Base-by-base conservation (phyloP, 805 yeast species). In the Starmerella vaccinii region DNA sequence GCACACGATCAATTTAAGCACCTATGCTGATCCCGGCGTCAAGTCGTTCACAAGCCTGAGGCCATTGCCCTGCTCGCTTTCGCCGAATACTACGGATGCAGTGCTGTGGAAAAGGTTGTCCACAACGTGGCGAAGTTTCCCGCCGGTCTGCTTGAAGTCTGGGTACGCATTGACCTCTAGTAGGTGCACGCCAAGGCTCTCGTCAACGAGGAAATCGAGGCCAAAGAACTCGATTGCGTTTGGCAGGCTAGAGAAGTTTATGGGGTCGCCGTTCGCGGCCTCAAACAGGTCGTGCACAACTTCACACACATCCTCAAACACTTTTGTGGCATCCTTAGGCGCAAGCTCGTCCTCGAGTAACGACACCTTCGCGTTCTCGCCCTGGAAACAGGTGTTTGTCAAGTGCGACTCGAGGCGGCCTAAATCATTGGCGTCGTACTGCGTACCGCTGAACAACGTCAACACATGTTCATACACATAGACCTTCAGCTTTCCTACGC, bases 141-240 rank as follows among this genome's bases (percentile, higher is more conserved):
- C 76, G 16, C 98, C 98, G 0, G 97, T 92, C 67, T 92, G 98
- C 61, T 87, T 88, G 69, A 92, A 92, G 63, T 92, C 98, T 1
- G 98, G 98, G 62, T 82, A 92, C 15, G 97, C 82, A 61, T 92
- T 92, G 41, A 88, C 85, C 65, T 92, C 97, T 38, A 90, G 68
- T 24, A 92, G 63, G 41, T 71, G 73, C 2, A 84, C 90, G 13
- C 72, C 64, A 21, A 65, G 62, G 29, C 53, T 49, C 27, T 76
- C 69, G 58, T 79, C 81, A 16, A 92, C 84, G 49, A 92, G 66
- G 65, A 88, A 89, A 64, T 92, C 98, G 15, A 92, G 71, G 0
- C 98, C 98, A 63, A 75, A 92, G 6, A 86, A 73, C 65, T 92
- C 98, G 62, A 85, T 76, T 0, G 94, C 90, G 65, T 87, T 87